Base-by-base conservation (phyloP, 139 green algal species). In the Chlamydomonas asymmetrica region DNA sequence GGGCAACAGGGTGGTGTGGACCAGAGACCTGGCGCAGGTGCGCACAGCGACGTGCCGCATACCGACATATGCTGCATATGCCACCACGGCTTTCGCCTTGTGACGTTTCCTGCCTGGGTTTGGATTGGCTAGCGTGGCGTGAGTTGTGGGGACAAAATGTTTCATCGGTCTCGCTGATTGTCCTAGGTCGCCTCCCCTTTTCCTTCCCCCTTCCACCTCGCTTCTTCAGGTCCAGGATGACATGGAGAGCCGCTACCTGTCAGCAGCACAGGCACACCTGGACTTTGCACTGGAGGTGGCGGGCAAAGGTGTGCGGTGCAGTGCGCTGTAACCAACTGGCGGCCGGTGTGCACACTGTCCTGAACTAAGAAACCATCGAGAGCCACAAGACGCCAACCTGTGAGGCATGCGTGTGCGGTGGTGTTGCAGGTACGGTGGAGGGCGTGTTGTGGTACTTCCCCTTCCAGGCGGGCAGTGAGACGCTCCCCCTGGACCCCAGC, bases 371-470 rank as follows among this genome's bases (percentile, higher is more conserved):
- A 13, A 56, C 48, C 48, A 56, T 56, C 48, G 18, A 27, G 48
- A 27, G 48, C 48, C 48, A 18, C 48, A 27, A 27, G 48, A 56
- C 18, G 52, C 25, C 52, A 35, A 27, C 25, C 52, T 35, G 52
- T 23, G 25, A 61, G 52, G 6, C 40, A 50, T 31, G 57, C 25
- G 20, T 64, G 25, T 31, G 20, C 32, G 22, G 52, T 16, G 10
- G 29, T 37, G 6, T 1, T 31, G 6, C 78, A 90, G 91, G 91
- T 25, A 74, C 31, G 18, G 91, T 94, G 7, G 78, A 85, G 23
- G 91, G 88, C 6, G 83, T 92, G 41, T 76, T 96, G 31, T 92
- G 84, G 79, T 96, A 95, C 82, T 96, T 92, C 48, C 91, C 91
- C 5, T 93, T 75, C 62, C 63, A 87, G 40, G 72, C 89, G 61